Base-by-base conservation (phyloP, 345 rosid species). In the Atalantia buxifolia region DNA sequence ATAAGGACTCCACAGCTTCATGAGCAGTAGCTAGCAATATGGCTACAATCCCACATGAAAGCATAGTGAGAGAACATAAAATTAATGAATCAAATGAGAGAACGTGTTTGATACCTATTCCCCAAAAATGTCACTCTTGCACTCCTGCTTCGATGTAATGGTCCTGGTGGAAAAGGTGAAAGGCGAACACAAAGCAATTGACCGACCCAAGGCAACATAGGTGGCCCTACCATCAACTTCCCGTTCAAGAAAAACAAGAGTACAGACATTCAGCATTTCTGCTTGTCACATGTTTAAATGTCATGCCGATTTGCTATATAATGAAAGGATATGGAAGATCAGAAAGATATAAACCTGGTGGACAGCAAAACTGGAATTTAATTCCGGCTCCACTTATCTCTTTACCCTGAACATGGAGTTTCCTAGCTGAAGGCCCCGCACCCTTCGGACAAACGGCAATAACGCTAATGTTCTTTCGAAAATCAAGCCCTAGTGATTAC, bases 1-100 rank as follows among this genome's bases (percentile, higher is more conserved):
- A 94, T 60, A 95, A 85, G 79, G 87, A 88, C 83, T 93, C 94
- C 56, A 92, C 98, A 78, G 91, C 82, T 80, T 95, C 98, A 69
- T 93, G 97, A 75, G 92, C 97, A 35, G 95, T 94, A 81, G 97
- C 95, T 45, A 94, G 97, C 80, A 94, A 76, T 69, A 94, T 94
- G 30, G 97, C 98, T 92, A 66, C 48, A 67, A 90, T 82, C 63
- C 86, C 13, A 86, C 76, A 79, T 81, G 66, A 40, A 62, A 22
- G 28, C 25, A 48, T 31, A 50, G 36, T 9, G 42, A 64, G 48
- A 65, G 25, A 53, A 38, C 14, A 50, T 64, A 25, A 40, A 18
- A 60, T 35, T 40, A 3, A 74, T 9, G 42, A 38, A 27, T 6
- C 16, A 63, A 30, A 22, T 2, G 10, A 13, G 50, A 31, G 22